Evolutionary conservation across 2,329 filamentous ascomycete genomes (phyloP).

Genomic region (Nannizzia gypsea): DNA sequence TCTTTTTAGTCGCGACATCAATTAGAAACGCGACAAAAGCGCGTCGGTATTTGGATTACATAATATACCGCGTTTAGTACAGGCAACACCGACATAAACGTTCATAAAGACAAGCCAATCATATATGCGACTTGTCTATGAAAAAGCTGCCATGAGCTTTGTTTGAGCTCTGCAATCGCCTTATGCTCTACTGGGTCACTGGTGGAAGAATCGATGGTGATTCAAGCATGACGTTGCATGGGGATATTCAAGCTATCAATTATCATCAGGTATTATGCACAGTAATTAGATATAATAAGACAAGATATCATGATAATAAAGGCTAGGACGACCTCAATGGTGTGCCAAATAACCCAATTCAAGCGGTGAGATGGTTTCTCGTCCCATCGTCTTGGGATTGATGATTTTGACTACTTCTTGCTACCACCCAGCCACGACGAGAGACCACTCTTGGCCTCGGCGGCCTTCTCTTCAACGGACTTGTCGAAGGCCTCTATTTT

Average conservation of each 20-base stretch:
- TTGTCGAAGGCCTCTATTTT: slow-evolving; percentile 67
- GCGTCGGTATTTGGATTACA: background rate
- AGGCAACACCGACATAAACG: no score
- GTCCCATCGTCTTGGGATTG: background rate
- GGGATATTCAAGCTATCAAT: no score
- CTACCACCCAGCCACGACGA: slow-evolving; percentile 68
- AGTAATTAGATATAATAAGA: no score
- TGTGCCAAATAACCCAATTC: background rate
- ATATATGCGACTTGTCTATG: no score
- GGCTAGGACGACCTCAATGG: background rate
- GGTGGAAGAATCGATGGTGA: no score
- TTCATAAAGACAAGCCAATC: background rate
- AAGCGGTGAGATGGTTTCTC: background rate
- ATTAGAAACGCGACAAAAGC: background rate
- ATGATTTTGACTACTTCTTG: slow-evolving; percentile 6
- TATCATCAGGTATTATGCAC: no score
- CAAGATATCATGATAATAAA: no score
- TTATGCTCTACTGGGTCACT: no score
- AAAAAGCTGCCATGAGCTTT: no score
- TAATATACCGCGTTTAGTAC: background rate
- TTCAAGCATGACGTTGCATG: no score
- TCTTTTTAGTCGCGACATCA: background rate
- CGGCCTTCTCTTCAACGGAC: slow-evolving; percentile 63
- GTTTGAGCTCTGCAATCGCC: no score
- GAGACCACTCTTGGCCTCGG: slow-evolving; percentile 72